A percentile compares a stretch with the other conserved stretches of the same genome.
Conservation (phyloP, 768 basidiomycete genomes). For the Termitomyces sp. region DNA sequence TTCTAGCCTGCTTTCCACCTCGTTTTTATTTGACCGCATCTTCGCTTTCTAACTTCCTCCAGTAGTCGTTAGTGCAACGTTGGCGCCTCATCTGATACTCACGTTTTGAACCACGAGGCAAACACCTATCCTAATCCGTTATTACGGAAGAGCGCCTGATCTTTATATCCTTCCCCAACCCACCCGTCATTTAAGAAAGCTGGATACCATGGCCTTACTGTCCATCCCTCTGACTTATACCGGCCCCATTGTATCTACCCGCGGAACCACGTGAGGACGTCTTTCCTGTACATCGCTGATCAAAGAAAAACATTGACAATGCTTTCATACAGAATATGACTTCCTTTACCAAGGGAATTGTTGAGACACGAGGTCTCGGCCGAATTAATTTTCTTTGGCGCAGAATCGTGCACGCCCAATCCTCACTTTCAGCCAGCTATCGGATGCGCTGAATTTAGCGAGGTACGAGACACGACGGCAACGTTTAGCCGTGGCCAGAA, state of each 20-base stretch:
- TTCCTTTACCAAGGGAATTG: not conserved
- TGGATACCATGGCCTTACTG: not conserved
- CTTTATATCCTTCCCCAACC: not conserved
- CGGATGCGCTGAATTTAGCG: not conserved
- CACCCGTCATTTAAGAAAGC: not conserved
- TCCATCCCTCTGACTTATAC: too few species aligned
- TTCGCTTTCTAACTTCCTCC: not conserved
- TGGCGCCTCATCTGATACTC: not conserved
- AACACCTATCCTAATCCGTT: not conserved
- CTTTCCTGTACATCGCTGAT: not conserved
- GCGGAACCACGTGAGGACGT: not conserved
- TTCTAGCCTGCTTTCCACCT: not conserved
- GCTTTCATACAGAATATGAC: not conserved
- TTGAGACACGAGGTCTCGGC: not conserved
- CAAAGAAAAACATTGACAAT: too few species aligned
- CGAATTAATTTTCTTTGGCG: not conserved
- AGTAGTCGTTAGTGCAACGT: not conserved
- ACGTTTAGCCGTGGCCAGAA: not conserved
- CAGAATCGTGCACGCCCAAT: too few species aligned
- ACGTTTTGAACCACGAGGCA: not conserved
- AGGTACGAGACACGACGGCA: not conserved
- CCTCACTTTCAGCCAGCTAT: not conserved
- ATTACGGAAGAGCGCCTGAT: not conserved
- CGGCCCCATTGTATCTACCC: too few species aligned
- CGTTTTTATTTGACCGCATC: not conserved